Percentiles rank a stretch among this genome's conserved stretches.
Conservation (phyloP, 108 stramenopile genomes). For the Pseudonitzschia pungens region DNA sequence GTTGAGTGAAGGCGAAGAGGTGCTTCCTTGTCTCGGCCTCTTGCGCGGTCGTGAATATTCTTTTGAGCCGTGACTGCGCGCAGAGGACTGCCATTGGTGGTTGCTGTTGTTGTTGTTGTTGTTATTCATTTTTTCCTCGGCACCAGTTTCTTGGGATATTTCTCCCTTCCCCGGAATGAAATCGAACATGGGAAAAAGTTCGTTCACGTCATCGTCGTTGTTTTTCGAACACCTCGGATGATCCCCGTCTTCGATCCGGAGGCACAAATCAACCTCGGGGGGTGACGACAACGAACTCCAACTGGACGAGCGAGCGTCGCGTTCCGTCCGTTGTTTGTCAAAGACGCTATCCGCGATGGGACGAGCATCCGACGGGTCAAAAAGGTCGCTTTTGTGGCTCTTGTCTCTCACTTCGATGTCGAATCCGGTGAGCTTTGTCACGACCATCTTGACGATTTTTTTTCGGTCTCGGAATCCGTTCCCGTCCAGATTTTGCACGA, state of each 20-base stretch:
- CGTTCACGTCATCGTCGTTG: slow-evolving; percentile 1
- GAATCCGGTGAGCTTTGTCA: slow-evolving; percentile 14
- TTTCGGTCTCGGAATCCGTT: slow-evolving; percentile 4
- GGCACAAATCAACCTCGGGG: background rate
- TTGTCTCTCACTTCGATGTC: slow-evolving; percentile 16
- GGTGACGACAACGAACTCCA: slow-evolving; percentile 13
- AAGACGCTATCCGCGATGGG: slow-evolving; percentile 8
- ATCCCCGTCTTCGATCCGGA: background rate
- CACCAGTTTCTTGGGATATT: background rate
- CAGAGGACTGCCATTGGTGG: too few species aligned
- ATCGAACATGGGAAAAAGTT: slow-evolving; percentile 10
- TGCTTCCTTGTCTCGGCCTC: background rate
- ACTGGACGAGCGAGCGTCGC: background rate
- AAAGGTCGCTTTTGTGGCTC: background rate
- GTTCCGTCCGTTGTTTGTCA: background rate
- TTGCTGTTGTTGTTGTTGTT: too few species aligned
- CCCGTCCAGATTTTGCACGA: background rate
- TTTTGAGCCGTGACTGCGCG: too few species aligned
- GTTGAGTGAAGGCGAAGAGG: background rate
- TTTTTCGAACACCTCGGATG: background rate
- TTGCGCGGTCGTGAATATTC: background rate
- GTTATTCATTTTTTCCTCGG: background rate
- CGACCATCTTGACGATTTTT: background rate
- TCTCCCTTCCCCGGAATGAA: slow-evolving; percentile 4
- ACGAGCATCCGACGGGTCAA: slow-evolving; percentile 11